Evolutionary conservation across 352 stramenopile species (phyloP).

Genomic region (Phytopythium ostracodes): DNA sequence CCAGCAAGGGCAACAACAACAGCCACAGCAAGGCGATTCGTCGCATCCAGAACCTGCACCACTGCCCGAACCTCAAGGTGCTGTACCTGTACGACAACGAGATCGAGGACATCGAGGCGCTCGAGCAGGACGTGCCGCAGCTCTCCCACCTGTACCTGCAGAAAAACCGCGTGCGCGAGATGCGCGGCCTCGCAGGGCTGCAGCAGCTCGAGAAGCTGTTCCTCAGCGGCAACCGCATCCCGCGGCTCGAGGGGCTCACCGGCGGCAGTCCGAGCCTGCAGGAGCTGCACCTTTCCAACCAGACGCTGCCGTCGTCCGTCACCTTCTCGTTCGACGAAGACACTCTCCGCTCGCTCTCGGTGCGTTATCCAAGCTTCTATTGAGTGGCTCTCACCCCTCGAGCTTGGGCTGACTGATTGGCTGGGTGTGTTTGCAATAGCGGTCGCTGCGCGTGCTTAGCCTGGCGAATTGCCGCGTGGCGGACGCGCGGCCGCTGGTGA

Average conservation of each 20-base stretch:
- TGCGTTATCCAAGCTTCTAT: constrained; percentile 12
- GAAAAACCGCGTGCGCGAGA: constrained; percentile 52
- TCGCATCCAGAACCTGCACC: constrained; percentile 55
- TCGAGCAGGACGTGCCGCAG: constrained; percentile 34
- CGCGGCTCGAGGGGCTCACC: constrained; percentile 46
- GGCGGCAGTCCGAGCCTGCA: constrained; percentile 21
- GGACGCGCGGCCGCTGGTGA: constrained; percentile 18
- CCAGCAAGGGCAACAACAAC: constrained; percentile 23
- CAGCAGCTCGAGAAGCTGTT: constrained; percentile 65
- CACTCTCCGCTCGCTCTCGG: constrained; percentile 35
- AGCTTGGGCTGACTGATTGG: background rate
- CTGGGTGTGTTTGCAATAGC: constrained; percentile 17
- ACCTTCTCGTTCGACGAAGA: constrained; percentile 46
- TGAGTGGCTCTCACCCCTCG: background rate
- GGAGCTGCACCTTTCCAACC: constrained; percentile 68
- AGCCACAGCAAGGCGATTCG: constrained; percentile 16
- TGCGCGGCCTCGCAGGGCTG: constrained; percentile 44
- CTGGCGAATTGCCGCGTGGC: constrained; percentile 52
- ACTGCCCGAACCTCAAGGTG: constrained; percentile 64
- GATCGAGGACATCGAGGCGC: constrained; percentile 46
- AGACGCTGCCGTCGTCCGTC: constrained; percentile 21
- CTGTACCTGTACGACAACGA: constrained; percentile 82
- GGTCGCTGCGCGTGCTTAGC: constrained; percentile 54
- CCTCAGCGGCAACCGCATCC: constrained; percentile 63
- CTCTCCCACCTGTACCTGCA: constrained; percentile 75